phyloP scores from a whole-genome alignment of 2,329 filamentous ascomycete genomes.

The Mycogone perniciosa region DNA sequence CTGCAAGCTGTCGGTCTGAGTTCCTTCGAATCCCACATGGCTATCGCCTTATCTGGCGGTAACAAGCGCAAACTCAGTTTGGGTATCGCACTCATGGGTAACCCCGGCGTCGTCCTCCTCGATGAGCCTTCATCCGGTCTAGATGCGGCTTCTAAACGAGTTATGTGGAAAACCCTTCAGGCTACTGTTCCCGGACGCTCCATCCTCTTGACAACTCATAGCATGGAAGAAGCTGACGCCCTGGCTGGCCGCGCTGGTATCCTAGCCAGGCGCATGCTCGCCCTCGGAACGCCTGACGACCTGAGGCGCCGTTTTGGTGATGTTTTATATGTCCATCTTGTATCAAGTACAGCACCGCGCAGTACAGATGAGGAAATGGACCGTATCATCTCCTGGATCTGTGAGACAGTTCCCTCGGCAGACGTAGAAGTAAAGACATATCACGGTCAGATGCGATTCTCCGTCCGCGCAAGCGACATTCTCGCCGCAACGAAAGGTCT shows the following conservation, averaged over 20 bases:
- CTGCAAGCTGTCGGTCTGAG: conserved; percentile 74
- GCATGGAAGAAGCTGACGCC: conserved; percentile 92
- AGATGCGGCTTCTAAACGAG: conserved; percentile 82
- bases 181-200: conserved; percentile 70
- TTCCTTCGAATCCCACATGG: conserved; percentile 67
- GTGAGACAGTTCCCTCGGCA: conserved; percentile 53
- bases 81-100: conserved; percentile 87
- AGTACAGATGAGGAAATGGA: conserved; percentile 64
- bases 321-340: conserved; percentile 73
- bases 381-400: conserved; percentile 60
- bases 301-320: conserved; percentile 72
- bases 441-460: conserved; percentile 85
- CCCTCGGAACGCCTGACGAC: conserved; percentile 67
- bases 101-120: conserved; percentile 77
- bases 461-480: conserved; percentile 51
- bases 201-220: conserved; percentile 84
- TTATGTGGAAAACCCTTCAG: conserved; percentile 86
- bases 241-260: conserved; percentile 80
- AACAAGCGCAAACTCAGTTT: conserved; percentile 91
- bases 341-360: conserved; percentile 67
- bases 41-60: conserved; percentile 73
- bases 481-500: conserved; percentile 20
- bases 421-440: conserved; percentile 67
- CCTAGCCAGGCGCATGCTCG: conserved; percentile 78
- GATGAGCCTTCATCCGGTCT: conserved; percentile 87